Base-by-base conservation (phyloP, 116 monocot genomes). In the Posidonia oceanica region DNA sequence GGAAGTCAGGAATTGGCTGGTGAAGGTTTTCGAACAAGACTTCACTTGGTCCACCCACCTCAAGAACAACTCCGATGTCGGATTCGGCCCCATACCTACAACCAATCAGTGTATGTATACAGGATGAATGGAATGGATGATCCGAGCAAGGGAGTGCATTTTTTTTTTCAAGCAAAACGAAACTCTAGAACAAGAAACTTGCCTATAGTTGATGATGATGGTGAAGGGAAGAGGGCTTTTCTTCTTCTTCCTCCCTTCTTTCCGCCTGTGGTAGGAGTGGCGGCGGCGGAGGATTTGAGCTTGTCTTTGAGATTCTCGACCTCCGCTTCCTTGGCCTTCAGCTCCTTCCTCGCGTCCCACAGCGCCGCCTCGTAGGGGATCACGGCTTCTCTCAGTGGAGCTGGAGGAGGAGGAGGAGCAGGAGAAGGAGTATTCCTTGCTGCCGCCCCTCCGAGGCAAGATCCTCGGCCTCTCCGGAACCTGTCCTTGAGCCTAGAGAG, bases 311-410 rank as follows among this genome's bases (percentile, higher is more conserved):
- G 74, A 51, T 44, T 79, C 70, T 80, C 84, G 4, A 88, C 44
- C 74, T 91, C 91, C 53, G 79, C 78, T 39, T 91, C 86, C 81
- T 82, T 86, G 39, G 78, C 69, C 79, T 78, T 88, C 16, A 96
- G 65, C 63, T 89, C 83, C 73, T 72, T 76, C 48, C 72, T 83
- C 74, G 91, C 70, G 52, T 96, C 96, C 56, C 83, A 80, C 21
- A 96, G 71, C 23, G 96, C 91, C 44, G 85, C 91, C 80, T 91
- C 96, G 75, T 96, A 96, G 18, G 94, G 94, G 60, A 84, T 82
- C 62, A 87, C 91, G 40, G 80, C 84, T 54, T 91, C 96, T 18
- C 75, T 71, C 36, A 86, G 69, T 40, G 88, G 82, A 36, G 39
- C 64, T 14, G 61, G 39, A 51, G 29, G 69, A 11, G 18, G 61